Evolutionary conservation across 1,284 basidiomycete genomes (phyloP), one percentile per base, ranked within the genome.

Genomic region (Cronartium quercuum): DNA sequence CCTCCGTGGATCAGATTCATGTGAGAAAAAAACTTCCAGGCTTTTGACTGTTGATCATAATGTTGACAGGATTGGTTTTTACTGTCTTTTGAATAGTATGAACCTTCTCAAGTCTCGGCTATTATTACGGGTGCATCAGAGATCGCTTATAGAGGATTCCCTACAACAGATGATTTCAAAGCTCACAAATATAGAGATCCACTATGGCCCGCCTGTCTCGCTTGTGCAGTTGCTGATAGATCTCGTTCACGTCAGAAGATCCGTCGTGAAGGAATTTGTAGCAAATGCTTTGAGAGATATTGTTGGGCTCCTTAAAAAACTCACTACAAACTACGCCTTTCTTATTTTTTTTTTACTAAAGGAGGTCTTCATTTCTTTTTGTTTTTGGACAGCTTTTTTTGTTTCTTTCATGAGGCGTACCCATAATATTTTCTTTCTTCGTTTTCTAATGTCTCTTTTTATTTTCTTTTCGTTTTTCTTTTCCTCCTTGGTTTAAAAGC

Each of bases 211-310:
- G 71, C 24, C 29, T 75, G 65, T 67, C 65, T 67, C 15, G 71
- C 71, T 34, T 75, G 65, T 38, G 71, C 71, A 6, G 71, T 75
- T 1, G 71, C 41, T 0, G 71, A 75, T 29, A 47, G 71, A 9
- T 61, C 71, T 29, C 55, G 71, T 13, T 29, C 6, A 10, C 41
- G 71, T 37, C 40, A 47, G 29, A n/a, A 57, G 13, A 57, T 60
- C 10, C 3, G 40, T 34, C n/a, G 71, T n/a, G 65, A 62, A 7
- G 65, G 71, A 15, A 13, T 75, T 41, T 75, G 65, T 21, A 38
- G 55, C 18, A 38, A 66, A 35, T 75, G 71, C 58, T 67, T 75
- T 66, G 1, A 61, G 24, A 15, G 71, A n/a, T 75, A 75, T 35
- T 75, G 71, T 66, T 75, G 58, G 64, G 66, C 58, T 47, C n/a